phyloP scores from a whole-genome alignment of 805 yeast species.

The Myxozyma kluyveri region DNA sequence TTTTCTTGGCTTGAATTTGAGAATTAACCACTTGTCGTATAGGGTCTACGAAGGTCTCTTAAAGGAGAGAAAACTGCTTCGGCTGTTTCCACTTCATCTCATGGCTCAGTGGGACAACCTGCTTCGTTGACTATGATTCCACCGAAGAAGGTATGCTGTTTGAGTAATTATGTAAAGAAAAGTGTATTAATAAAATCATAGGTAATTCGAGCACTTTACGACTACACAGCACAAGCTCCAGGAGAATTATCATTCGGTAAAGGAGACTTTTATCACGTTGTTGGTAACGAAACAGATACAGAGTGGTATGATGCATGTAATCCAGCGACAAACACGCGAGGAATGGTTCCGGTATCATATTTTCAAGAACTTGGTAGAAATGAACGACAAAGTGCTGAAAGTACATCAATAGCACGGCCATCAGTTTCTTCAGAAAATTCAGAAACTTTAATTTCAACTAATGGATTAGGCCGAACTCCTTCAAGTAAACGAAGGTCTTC shows the following conservation, averaged over 20 bases:
- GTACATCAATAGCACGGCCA: not conserved
- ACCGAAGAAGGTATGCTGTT: conserved; percentile 9
- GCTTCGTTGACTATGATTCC: not conserved
- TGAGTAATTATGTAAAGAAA: too few relatives aligned
- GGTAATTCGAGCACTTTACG: conserved; percentile 77
- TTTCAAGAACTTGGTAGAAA: conserved; percentile 63
- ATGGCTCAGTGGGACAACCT: too few relatives aligned
- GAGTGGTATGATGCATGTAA: conserved; percentile 86
- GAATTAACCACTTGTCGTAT: not conserved
- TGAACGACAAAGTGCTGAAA: conserved; percentile 24
- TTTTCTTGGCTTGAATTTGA: too few relatives aligned
- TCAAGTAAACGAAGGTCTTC: conserved; percentile 11
- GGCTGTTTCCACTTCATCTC: not conserved
- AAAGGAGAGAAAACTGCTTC: conserved; percentile 12
- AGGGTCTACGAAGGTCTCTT: conserved; percentile 25
- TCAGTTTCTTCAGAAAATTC: conserved; percentile 17
- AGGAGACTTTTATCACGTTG: conserved; percentile 89
- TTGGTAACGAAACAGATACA: conserved; percentile 51
- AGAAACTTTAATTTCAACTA: conserved; percentile 6
- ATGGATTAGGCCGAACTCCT: conserved; percentile 2
- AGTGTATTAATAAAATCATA: conserved; percentile 31
- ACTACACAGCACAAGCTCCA: conserved; percentile 73
- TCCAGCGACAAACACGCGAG: conserved; percentile 72
- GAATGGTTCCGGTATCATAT: conserved; percentile 82
- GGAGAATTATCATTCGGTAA: conserved; percentile 74